phyloP scores from a whole-genome alignment of 2,329 filamentous ascomycete species.

The Paramyrothecium sp. region DNA sequence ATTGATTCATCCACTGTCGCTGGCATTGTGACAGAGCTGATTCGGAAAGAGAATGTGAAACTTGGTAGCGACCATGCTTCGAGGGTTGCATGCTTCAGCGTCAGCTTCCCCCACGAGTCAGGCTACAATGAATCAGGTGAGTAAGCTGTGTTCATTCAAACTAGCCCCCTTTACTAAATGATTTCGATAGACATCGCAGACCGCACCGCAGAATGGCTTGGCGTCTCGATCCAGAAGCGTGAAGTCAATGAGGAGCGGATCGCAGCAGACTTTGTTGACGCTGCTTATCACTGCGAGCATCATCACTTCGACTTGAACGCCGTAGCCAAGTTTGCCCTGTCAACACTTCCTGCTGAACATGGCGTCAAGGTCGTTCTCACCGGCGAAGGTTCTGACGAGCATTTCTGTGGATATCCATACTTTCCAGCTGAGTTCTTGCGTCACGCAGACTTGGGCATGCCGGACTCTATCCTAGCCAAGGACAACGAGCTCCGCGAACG shows the following conservation, averaged over 20 bases:
- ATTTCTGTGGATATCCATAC: slow-evolving; percentile 50
- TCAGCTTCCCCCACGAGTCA: slow-evolving; percentile 48
- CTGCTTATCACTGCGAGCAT: slow-evolving; percentile 28
- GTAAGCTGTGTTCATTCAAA: background rate
- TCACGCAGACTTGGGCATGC: slow-evolving; percentile 42
- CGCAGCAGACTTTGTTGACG: slow-evolving; percentile 26
- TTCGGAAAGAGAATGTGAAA: slow-evolving; percentile 37
- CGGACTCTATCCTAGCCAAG: slow-evolving; percentile 14
- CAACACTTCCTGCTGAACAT: slow-evolving; percentile 38
- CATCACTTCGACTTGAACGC: slow-evolving; percentile 46
- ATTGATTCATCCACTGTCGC: slow-evolving; percentile 57
- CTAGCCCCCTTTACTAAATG: slow-evolving; percentile 18
- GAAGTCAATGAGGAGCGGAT: slow-evolving; percentile 24
- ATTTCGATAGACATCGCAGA: slow-evolving; percentile 22
- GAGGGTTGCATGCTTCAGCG: slow-evolving; percentile 40
- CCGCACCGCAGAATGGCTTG: slow-evolving; percentile 29
- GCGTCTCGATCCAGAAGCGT: slow-evolving; percentile 22
- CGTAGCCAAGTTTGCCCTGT: slow-evolving; percentile 51
- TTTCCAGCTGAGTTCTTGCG: slow-evolving; percentile 46
- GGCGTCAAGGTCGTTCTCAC: slow-evolving; percentile 55
- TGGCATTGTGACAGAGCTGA: slow-evolving; percentile 52
- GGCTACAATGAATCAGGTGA: slow-evolving; percentile 48
- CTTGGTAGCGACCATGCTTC: background rate
- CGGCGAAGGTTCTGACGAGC: slow-evolving; percentile 51
- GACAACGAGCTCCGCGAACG: slow-evolving; percentile 1